Conservation (phyloP, 129 eudicot species). For the Tagetes erecta region DNA sequence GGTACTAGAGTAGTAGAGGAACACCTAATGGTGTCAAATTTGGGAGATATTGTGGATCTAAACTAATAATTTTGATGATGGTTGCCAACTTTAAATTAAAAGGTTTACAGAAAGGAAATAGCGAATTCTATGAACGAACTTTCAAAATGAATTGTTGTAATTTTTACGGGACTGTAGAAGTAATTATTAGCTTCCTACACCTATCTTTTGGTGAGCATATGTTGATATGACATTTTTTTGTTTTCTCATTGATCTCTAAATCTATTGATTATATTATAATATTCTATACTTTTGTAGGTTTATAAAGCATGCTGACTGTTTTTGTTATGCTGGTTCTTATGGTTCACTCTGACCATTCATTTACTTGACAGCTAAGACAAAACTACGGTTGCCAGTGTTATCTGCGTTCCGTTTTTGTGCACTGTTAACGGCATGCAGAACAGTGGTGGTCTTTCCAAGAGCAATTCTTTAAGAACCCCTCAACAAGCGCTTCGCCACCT, state of each 20-base stretch:
- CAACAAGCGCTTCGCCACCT: constrained; percentile 85
- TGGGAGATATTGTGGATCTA: constrained; percentile 12
- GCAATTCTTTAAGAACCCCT: constrained; percentile 62
- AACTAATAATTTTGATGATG: neutral
- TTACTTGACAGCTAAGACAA: constrained; percentile 31
- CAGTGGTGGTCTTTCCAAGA: constrained; percentile 67
- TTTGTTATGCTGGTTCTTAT: constrained; percentile 33
- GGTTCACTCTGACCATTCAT: constrained; percentile 33
- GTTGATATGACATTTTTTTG: neutral
- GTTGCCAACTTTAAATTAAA: neutral
- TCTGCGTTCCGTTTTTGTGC: constrained; percentile 19
- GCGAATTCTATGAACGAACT: neutral
- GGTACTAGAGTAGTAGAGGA: constrained; percentile 5
- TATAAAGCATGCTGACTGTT: constrained; percentile 8
- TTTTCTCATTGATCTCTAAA: neutral
- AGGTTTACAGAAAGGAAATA: neutral
- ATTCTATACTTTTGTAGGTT: neutral
- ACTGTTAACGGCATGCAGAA: constrained; percentile 68
- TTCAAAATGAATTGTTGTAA: neutral
- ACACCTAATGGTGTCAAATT: neutral
- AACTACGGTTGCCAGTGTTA: constrained; percentile 30
- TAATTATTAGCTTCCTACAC: neutral
- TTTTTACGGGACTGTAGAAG: constrained; percentile 2
- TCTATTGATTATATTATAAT: constrained; percentile 1
- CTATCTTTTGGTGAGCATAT: constrained; percentile 9